Percentiles rank a stretch among this genome's conserved stretches.
phyloP scores from a whole-genome alignment of 768 basidiomycete genomes.

The Psilocybe subaeruginosa region DNA sequence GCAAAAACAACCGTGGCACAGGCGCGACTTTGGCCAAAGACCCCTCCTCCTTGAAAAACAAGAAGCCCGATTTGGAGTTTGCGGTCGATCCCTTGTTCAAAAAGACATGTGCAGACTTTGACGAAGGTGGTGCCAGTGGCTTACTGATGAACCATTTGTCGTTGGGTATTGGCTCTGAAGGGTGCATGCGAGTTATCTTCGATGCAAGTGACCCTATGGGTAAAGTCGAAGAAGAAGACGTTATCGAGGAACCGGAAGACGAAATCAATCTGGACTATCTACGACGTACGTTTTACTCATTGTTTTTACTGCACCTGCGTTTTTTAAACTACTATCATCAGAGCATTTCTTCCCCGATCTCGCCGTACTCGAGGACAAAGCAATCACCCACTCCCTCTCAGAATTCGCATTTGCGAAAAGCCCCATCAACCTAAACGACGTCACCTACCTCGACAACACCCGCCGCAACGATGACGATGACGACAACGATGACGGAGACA shows the following conservation, averaged over 20 bases:
- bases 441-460: slow-evolving; percentile 61
- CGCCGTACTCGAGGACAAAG: slow-evolving; percentile 61
- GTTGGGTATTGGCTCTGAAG: slow-evolving; percentile 76
- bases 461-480: slow-evolving; percentile 47
- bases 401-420: slow-evolving; percentile 84
- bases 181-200: slow-evolving; percentile 88
- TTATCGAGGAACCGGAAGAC: slow-evolving; percentile 70
- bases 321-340: slow-evolving; percentile 27
- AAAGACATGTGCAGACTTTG: slow-evolving; percentile 98
- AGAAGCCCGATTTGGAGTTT: slow-evolving; percentile 95
- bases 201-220: slow-evolving; percentile 93
- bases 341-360: slow-evolving; percentile 78
- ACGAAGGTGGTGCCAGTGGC: slow-evolving; percentile 96
- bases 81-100: slow-evolving; percentile 95
- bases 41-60: slow-evolving; percentile 76
- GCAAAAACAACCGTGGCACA: slow-evolving; percentile 64
- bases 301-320: slow-evolving; percentile 1
- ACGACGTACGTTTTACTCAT: slow-evolving; percentile 47
- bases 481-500: slow-evolving; percentile 43
- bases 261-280: slow-evolving; percentile 66
- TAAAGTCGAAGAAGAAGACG: slow-evolving; percentile 78
- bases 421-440: slow-evolving; percentile 49
- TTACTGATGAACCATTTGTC: slow-evolving; percentile 95
- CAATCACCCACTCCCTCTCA: slow-evolving; percentile 80
- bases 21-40: slow-evolving; percentile 92